These are phyloP conservation scores for Rubia balearica DNA, from an alignment of 305 asterid genomes.

Conservation along the genomic window DNA sequence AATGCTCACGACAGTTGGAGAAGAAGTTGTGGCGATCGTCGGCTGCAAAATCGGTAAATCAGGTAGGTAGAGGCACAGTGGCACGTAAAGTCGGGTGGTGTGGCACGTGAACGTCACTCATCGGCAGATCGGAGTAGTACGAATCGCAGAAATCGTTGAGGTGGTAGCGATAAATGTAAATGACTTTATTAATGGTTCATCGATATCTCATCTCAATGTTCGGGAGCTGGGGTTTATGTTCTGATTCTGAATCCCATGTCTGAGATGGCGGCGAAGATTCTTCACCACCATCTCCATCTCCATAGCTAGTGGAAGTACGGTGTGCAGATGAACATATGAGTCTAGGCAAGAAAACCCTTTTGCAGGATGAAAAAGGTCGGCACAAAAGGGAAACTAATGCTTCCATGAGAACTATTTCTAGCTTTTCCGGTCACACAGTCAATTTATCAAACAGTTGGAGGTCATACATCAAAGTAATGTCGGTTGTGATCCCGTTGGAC, in stretches of 20 bases:
- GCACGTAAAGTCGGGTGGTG: too few relatives aligned
- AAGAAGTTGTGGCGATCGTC: too few relatives aligned
- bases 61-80: too few relatives aligned
- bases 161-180: too few relatives aligned
- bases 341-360: slow-evolving; percentile 1
- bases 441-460: slow-evolving; percentile 1
- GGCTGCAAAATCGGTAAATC: too few relatives aligned
- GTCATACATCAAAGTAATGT: not conserved
- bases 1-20: too few relatives aligned
- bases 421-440: not conserved
- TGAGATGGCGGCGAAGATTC: not conserved
- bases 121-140: too few relatives aligned
- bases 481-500: too few relatives aligned
- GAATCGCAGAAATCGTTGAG: too few relatives aligned
- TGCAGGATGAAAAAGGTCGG: not conserved
- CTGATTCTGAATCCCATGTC: not conserved
- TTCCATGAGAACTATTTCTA: not conserved
- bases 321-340: not conserved
- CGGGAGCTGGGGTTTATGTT: slow-evolving; percentile 44
- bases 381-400: not conserved
- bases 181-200: too few relatives aligned
- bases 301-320: not conserved
- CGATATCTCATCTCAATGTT: too few relatives aligned
- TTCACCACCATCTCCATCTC: not conserved
- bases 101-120: too few relatives aligned